Evolutionary conservation across 23 red algal species (phyloP), one percentile per base, ranked within the genome.

Genomic region (Rhodosorus marinus): DNA sequence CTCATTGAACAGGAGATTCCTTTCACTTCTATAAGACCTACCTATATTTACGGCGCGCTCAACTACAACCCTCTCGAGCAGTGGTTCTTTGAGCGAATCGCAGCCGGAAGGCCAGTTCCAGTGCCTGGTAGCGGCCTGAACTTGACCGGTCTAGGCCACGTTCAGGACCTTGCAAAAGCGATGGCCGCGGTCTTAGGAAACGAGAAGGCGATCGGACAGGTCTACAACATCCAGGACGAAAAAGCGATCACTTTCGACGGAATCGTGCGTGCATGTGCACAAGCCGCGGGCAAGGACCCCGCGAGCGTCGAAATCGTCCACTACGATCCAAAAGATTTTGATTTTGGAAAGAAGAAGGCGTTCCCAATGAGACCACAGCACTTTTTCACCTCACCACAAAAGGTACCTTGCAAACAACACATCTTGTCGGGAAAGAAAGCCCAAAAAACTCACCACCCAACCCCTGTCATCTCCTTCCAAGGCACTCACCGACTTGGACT

Each of bases 31-130:
- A 98, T 98, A 45, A 57, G 90, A 40, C 90, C 90, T 8, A 98
- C 90, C 2, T 98, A 98, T 36, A 98, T 98, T 38, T 98, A 98
- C 64, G 90, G 90, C 7, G 75, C 90, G 6, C 54, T 60, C 27
- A 98, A 98, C 59, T 98, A 98, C 70, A 98, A 98, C 51, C 76
- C 79, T 11, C 29, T 98, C 33, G 90, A 98, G 36, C 57, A 74
- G 54, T 98, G 78, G 77, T 98, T 98, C 69, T 98, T 98, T 47
- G 63, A 70, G 27, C 90, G 90, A 29, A 57, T 98, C 8, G 90
- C 71, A 22, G 64, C 58, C 30, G 72, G 78, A 14, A 66, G 68
- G 33, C 90, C 90, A 21, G 75, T 98, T 46, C 73, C 59, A 21
- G 50, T 98, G 34, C 90, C 90, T 8, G 90, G 90, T 15, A 70